Percentiles rank a stretch among this genome's conserved stretches.
phyloP scores from a whole-genome alignment of 768 basidiomycete genomes.

The Mycena vitilis region DNA sequence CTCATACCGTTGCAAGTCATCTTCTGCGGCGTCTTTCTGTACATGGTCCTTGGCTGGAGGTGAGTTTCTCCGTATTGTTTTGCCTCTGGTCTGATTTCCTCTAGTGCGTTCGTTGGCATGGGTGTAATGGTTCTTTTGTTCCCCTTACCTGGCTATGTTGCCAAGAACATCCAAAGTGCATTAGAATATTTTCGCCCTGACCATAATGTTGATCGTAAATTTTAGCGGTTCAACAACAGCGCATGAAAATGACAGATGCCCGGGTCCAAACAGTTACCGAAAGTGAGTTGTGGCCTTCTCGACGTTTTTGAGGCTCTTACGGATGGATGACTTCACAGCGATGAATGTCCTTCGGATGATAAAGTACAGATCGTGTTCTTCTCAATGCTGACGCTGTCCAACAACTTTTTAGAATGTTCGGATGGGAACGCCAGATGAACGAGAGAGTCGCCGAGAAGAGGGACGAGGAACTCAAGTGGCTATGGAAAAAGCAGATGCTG shows the following conservation, averaged over 20 bases:
- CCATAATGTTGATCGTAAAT: not conserved
- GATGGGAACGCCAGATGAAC: slow-evolving; percentile 69
- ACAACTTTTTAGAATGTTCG: slow-evolving; percentile 47
- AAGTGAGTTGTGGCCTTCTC: slow-evolving; percentile 50
- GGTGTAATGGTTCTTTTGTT: slow-evolving; percentile 40
- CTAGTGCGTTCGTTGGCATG: slow-evolving; percentile 69
- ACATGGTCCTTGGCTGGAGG: slow-evolving; percentile 63
- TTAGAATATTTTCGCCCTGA: not conserved
- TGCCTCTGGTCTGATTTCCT: not conserved
- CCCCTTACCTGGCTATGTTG: slow-evolving; percentile 70
- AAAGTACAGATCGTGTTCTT: slow-evolving; percentile 48
- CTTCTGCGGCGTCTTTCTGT: slow-evolving; percentile 57
- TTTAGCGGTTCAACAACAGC: slow-evolving; percentile 54
- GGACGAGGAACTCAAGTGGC: slow-evolving; percentile 67
- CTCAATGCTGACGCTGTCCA: not conserved
- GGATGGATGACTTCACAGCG: slow-evolving; percentile 48
- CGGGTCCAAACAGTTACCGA: slow-evolving; percentile 73
- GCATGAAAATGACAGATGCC: slow-evolving; percentile 70
- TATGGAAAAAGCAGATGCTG: slow-evolving; percentile 66
- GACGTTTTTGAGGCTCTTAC: not conserved
- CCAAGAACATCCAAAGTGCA: slow-evolving; percentile 55
- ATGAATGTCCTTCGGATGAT: slow-evolving; percentile 72
- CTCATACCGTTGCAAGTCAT: slow-evolving; percentile 52
- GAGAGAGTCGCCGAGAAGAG: slow-evolving; percentile 65
- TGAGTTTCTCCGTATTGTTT: slow-evolving; percentile 30